A percentile compares a stretch with the other conserved stretches of the same genome.
Conservation (phyloP, 2,329 filamentous ascomycete genomes). For the Penicillium sp. region DNA sequence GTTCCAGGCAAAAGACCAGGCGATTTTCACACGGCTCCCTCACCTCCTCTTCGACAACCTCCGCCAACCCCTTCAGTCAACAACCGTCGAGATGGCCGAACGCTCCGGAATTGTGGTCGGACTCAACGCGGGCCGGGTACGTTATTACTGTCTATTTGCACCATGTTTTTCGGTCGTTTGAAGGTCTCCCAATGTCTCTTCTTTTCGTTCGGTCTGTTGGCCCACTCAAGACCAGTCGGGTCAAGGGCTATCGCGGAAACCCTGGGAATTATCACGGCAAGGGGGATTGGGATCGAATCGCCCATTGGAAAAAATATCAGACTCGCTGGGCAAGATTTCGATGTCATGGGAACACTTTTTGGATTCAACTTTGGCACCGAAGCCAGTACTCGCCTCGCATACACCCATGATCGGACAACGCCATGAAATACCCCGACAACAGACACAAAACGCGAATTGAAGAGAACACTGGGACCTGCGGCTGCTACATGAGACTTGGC, state of each 20-base stretch:
- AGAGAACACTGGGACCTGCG: slow-evolving; percentile 8
- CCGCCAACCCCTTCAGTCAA: slow-evolving; percentile 36
- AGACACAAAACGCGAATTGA: background rate
- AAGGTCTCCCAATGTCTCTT: slow-evolving; percentile 14
- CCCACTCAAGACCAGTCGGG: slow-evolving; percentile 17
- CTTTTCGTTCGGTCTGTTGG: slow-evolving; percentile 17
- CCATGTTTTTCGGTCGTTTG: slow-evolving; percentile 8
- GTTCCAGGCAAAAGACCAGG: slow-evolving; percentile 25
- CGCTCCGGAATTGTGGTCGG: slow-evolving; percentile 57
- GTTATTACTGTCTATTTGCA: slow-evolving; percentile 37
- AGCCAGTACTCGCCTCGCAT: background rate
- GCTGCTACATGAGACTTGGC: background rate
- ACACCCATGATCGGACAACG: slow-evolving; percentile 1
- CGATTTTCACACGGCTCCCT: slow-evolving; percentile 25
- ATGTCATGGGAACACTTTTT: slow-evolving; percentile 1
- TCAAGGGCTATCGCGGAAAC: slow-evolving; percentile 6
- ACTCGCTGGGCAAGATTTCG: background rate
- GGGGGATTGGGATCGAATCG: background rate
- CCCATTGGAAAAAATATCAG: background rate
- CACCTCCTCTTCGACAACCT: slow-evolving; percentile 33
- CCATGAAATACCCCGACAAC: background rate
- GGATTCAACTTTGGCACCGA: slow-evolving; percentile 4
- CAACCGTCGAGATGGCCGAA: slow-evolving; percentile 50
- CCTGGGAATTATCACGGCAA: background rate
- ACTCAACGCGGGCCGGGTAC: slow-evolving; percentile 65